phyloP scores from a whole-genome alignment of 192 early-diverging fungal species.

The Pilaira anomala region DNA sequence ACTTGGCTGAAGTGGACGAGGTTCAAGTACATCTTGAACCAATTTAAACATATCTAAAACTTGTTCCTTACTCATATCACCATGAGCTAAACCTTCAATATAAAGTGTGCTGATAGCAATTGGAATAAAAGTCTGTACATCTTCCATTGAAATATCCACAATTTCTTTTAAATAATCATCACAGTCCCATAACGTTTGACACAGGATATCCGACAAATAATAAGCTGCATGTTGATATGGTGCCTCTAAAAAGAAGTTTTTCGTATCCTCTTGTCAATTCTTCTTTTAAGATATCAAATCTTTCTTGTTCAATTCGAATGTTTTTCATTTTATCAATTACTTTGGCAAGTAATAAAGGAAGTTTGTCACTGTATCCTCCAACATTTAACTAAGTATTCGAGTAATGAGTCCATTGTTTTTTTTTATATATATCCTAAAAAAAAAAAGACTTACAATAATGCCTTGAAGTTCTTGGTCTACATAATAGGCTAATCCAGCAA shows the following conservation, averaged over 20 bases:
- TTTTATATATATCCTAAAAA: conserved; percentile 36
- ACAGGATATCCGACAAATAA: conserved; percentile 57
- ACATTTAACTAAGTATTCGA: conserved; percentile 51
- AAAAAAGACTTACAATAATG: conserved; percentile 54
- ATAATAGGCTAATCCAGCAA: conserved; percentile 60
- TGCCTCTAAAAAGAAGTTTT: conserved; percentile 64
- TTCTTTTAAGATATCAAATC: conserved; percentile 74
- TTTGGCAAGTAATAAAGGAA: conserved; percentile 59
- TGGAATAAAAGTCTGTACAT: conserved; percentile 63
- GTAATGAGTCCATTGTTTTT: conserved; percentile 60
- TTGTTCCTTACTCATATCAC: conserved; percentile 62
- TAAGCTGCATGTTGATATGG: conserved; percentile 69
- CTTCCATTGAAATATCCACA: conserved; percentile 54
- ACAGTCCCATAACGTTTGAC: conserved; percentile 68
- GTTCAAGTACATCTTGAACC: conserved; percentile 48
- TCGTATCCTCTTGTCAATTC: conserved; percentile 57
- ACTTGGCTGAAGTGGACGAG: conserved; percentile 50
- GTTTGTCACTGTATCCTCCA: conserved; percentile 83
- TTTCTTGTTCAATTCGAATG: conserved; percentile 49
- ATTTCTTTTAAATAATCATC: conserved; percentile 68
- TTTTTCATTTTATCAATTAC: conserved; percentile 61
- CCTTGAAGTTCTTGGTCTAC: conserved; percentile 44
- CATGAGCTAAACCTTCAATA: conserved; percentile 77
- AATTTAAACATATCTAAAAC: conserved; percentile 53
- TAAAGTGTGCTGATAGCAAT: conserved; percentile 59